Evolutionary conservation across 345 rosid genomes (phyloP), one percentile per base, ranked within the genome.

Genomic region (Firmiana major): DNA sequence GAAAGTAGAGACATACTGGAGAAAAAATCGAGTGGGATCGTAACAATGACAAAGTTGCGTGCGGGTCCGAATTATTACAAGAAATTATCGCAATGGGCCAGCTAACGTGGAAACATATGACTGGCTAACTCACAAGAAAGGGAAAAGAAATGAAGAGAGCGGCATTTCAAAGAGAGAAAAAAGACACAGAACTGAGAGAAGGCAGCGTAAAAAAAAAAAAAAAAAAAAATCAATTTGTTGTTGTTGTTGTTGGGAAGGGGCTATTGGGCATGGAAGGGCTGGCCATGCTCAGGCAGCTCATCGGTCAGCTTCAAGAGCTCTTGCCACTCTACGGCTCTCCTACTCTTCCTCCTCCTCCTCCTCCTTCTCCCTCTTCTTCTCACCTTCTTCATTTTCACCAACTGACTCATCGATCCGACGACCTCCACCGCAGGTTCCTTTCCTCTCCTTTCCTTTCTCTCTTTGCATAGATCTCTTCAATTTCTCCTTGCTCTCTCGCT

Each of bases 211-310:
- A 45, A 45, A 11, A 45, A 45, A 45, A 2, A 43, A 2, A 28
- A 69, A 57, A 73, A 81, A 71, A 63, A 31, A 53, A 13, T 19
- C n/a, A 48, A 53, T 54, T 24, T 51, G n/a, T 51, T 51, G 55
- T 16, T 51, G 55, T 24, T 68, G 53, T 46, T 45, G 62, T 40
- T 53, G 57, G 60, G 4, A 15, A 11, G 62, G 28, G 62, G 48
- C 22, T 67, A 62, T 71, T 57, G 87, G 90, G 91, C 87, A 94
- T 94, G 98, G 96, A 90, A 90, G 96, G 83, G 86, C 87, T 93
- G 86, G 92, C 92, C 94, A 88, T 93, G 99, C 94, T 93, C 73
- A 89, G 98, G 89, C 99, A 93, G 79, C 89, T 95, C 74, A 90
- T 95, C 86, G 94, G 87, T 84, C 98, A 89, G 98, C 96, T 93